Conservation (phyloP, 1,284 basidiomycete species). For the Microbotryum violaceum region DNA sequence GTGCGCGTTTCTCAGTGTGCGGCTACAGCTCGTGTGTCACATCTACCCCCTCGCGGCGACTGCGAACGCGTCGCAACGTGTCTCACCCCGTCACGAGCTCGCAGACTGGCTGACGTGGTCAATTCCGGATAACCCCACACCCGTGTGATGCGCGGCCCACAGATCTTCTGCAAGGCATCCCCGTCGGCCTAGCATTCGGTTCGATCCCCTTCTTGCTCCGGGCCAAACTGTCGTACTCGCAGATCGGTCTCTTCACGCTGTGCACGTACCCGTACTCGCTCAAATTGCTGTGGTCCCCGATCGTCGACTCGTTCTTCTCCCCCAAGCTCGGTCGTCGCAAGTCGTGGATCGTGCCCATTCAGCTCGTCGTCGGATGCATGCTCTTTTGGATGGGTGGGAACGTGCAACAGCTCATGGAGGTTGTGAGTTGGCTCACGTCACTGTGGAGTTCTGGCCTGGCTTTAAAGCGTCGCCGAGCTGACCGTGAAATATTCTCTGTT, state of each 20-base stretch:
- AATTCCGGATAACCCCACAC: background rate
- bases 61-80: background rate
- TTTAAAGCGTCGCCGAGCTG: background rate
- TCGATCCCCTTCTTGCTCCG: constrained; percentile 94
- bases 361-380: constrained; percentile 75
- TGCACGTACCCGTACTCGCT: constrained; percentile 95
- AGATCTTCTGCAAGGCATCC: constrained; percentile 92
- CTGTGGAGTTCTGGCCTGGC: constrained; percentile 1
- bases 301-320: constrained; percentile 87
- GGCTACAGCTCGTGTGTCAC: background rate
- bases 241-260: constrained; percentile 89
- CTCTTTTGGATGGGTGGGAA: constrained; percentile 82
- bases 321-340: constrained; percentile 79
- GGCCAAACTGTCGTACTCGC: constrained; percentile 90
- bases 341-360: constrained; percentile 98
- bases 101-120: background rate
- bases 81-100: background rate
- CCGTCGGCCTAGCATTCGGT: constrained; percentile 66
- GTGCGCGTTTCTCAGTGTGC: background rate
- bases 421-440: constrained; percentile 50
- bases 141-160: background rate
- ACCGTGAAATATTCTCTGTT: background rate
- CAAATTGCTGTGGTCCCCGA: constrained; percentile 95
- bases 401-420: constrained; percentile 69
- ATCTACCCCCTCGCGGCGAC: background rate